A percentile compares a stretch with the other conserved stretches of the same genome.
These are phyloP conservation scores for Medicago arabica DNA, from an alignment of 306 rosid genomes.

Conservation along the genomic window DNA sequence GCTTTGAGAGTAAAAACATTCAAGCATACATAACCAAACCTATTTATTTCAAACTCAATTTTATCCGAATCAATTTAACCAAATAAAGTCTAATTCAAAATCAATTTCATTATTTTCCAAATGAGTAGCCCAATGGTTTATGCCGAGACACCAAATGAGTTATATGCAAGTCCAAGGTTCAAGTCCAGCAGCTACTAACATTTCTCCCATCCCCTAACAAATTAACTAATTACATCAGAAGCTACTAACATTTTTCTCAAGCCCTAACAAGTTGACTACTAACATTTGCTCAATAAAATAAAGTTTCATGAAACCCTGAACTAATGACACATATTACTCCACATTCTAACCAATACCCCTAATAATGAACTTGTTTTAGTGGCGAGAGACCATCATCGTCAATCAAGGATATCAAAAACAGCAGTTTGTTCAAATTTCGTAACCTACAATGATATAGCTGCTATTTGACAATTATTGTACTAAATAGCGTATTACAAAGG, in stretches of 20 bases:
- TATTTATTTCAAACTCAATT: background rate
- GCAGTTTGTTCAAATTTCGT: background rate
- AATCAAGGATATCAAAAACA: background rate
- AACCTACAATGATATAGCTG: background rate
- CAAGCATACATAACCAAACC: background rate
- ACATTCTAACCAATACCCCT: background rate
- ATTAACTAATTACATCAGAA: too few species aligned
- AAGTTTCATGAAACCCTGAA: background rate
- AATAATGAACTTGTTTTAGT: background rate
- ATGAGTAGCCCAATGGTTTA: too few species aligned
- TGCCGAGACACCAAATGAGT: too few species aligned
- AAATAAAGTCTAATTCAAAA: background rate
- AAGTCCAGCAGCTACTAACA: too few species aligned
- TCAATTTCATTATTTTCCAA: background rate
- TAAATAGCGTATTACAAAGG: too few species aligned
- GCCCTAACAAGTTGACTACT: too few species aligned
- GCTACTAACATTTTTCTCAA: too few species aligned
- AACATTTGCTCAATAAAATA: too few species aligned
- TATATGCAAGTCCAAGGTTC: too few species aligned
- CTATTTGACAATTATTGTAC: too few species aligned
- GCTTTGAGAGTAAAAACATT: background rate
- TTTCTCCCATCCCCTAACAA: too few species aligned
- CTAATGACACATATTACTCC: background rate
- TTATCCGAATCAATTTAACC: background rate
- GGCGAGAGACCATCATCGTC: background rate